Percentiles rank a stretch among this genome's conserved stretches.
Evolutionary conservation across 768 basidiomycete species (phyloP).

Genomic region (Termitomyces titanicus): DNA sequence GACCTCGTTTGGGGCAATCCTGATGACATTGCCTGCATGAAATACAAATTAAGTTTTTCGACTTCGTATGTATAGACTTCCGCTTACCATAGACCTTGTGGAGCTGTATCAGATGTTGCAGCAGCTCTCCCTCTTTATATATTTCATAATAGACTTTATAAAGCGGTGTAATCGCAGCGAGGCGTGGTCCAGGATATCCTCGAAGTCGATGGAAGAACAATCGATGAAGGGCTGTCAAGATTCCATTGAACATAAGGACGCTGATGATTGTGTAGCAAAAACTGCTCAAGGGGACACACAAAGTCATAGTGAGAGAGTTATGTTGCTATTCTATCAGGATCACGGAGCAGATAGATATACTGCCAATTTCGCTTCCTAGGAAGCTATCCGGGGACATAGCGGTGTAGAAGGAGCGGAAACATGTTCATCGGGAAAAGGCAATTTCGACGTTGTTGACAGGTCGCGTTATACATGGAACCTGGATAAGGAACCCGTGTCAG

Average conservation of each 20-base stretch:
- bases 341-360: conserved; percentile 5
- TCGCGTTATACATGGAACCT: conserved; percentile 1
- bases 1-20: conserved; percentile 38
- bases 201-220: conserved; percentile 30
- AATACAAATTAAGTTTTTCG: neutral
- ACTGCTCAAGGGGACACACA: neutral
- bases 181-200: conserved; percentile 30
- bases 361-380: neutral
- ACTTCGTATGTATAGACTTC: neutral
- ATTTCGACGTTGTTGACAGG: conserved; percentile 7
- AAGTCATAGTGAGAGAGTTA: neutral
- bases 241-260: conserved; percentile 6
- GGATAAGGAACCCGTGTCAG: conserved; percentile 6
- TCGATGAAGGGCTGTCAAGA: conserved; percentile 18
- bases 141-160: conserved; percentile 35
- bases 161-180: conserved; percentile 28
- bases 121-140: conserved; percentile 27
- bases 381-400: conserved; percentile 11
- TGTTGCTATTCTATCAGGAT: neutral
- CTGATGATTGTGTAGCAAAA: neutral
- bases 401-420: neutral
- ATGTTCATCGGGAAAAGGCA: conserved; percentile 10
- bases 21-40: conserved; percentile 31
- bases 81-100: conserved; percentile 30
- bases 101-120: conserved; percentile 26